Conservation (phyloP, 441 rosid species). For the Adansonia rubrostipa region DNA sequence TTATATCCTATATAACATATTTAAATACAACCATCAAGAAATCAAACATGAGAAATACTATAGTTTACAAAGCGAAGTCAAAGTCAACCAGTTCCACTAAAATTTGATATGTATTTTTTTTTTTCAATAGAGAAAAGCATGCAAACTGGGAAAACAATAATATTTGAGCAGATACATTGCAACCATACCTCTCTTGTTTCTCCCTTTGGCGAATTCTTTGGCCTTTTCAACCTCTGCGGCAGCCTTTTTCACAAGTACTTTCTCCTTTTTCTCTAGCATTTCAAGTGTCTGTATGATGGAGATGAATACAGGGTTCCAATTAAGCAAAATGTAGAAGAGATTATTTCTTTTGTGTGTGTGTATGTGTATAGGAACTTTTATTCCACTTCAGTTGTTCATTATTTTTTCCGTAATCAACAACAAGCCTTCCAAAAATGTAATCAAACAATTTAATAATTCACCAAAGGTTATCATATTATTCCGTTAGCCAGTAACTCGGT, state of each 20-base stretch:
- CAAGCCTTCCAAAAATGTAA: background rate
- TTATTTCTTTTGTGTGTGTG: background rate
- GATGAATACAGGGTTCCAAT: constrained; percentile 8
- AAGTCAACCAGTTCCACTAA: background rate
- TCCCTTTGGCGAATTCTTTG: constrained; percentile 63
- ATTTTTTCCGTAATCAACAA: background rate
- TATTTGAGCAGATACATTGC: background rate
- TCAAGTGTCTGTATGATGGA: constrained; percentile 66
- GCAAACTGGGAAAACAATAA: background rate
- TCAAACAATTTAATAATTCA: background rate
- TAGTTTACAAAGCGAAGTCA: background rate
- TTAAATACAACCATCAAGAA: background rate
- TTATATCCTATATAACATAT: background rate
- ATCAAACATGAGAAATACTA: background rate
- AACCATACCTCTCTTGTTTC: constrained; percentile 61
- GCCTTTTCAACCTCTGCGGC: constrained; percentile 84
- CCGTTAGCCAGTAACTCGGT: background rate
- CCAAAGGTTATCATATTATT: background rate
- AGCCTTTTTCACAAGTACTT: constrained; percentile 77
- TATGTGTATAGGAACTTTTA: background rate
- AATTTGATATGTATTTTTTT: background rate
- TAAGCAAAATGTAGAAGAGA: background rate
- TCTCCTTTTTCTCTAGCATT: constrained; percentile 96
- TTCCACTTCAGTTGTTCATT: background rate
- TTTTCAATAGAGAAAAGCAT: background rate